Evolutionary conservation across 768 basidiomycete genomes (phyloP), one percentile per base, ranked within the genome.

Genomic region (Favolaschia claudopus): DNA sequence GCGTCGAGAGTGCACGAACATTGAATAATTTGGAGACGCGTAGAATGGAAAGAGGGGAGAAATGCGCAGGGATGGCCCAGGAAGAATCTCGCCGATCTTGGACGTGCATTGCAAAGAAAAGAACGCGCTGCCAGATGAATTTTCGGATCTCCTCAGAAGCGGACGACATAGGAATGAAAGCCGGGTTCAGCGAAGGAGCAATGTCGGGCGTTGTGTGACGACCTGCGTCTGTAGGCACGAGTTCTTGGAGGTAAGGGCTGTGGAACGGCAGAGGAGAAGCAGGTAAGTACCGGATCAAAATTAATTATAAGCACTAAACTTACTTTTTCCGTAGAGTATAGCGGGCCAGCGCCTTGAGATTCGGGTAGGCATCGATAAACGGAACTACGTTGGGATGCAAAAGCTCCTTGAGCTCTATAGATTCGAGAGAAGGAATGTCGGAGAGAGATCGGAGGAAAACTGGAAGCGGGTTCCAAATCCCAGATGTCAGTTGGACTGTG

Each of bases 111-210:
- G 39, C 51, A 13, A 53, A 53, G 24, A 25, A 53, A 1, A 53
- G 19, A 2, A 53, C 51, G 24, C 40, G 51, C 15, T 43, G 42
- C 51, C 51, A 53, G 9, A 53, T 28, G 10, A 17, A 1, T 27
- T 53, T 42, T 2, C 40, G 39, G 14, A 25, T 43, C 15, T 53
- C 32, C 3, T 42, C 51, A 1, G 54, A 46, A 2, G 54, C 44
- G 3, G 36, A 46, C n/a, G 13, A 28, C 54, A 55, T 46, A 7
- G 54, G 44, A 10, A 39, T 25, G 22, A 55, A 55, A 36, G 4
- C 37, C 13, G 54, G 44, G 29, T 55, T 55, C 28, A 55, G 39
- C 12, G 44, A 55, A 6, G 54, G 54, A n/a, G 54, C 33, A 15
- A 55, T 47, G 8, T 55, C 44, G 12, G 37, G 28, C 5, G 4